Conservation (phyloP, 2,329 filamentous ascomycete species). For the Aureobasidium vineae region DNA sequence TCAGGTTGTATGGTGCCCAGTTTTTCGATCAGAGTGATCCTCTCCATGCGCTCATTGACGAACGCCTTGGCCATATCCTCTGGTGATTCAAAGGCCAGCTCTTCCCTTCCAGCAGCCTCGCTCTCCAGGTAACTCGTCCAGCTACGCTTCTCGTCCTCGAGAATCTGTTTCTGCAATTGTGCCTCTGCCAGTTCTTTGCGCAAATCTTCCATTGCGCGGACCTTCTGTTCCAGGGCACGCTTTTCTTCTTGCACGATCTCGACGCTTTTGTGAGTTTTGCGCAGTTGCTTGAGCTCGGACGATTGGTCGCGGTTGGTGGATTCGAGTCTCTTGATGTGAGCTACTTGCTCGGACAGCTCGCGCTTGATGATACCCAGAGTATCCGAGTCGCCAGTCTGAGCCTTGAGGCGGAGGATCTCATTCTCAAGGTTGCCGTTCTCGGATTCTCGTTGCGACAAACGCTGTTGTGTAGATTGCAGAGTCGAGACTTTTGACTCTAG, state of each 20-base stretch:
- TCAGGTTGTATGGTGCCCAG: constrained; percentile 78
- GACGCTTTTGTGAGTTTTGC: constrained; percentile 79
- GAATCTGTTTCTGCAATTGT: constrained; percentile 74
- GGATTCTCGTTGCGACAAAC: constrained; percentile 66
- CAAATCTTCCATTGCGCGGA: constrained; percentile 71
- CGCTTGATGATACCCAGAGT: constrained; percentile 80
- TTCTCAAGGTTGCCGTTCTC: constrained; percentile 74
- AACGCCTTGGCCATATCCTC: constrained; percentile 83
- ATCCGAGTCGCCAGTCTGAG: constrained; percentile 81
- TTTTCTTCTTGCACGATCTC: constrained; percentile 97
- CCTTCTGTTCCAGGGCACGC: constrained; percentile 70
- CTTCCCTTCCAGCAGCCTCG: constrained; percentile 59
- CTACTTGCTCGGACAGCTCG: constrained; percentile 86
- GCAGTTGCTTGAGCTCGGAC: constrained; percentile 74
- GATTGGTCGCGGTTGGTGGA: constrained; percentile 74
- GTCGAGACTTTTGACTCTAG: constrained; percentile 55
- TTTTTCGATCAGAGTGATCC: constrained; percentile 74
- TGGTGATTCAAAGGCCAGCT: constrained; percentile 78
- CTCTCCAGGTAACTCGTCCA: constrained; percentile 85
- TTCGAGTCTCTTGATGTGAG: constrained; percentile 85
- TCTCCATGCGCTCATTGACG: constrained; percentile 76
- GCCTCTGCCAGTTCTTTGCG: constrained; percentile 76
- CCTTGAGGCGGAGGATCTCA: constrained; percentile 78
- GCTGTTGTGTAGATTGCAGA: constrained; percentile 62
- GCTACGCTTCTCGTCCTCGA: constrained; percentile 82